Percentiles rank a stretch among this genome's conserved stretches.
Evolutionary conservation across 2,329 filamentous ascomycete genomes (phyloP).

Genomic region (Dothideomycetes sp.): DNA sequence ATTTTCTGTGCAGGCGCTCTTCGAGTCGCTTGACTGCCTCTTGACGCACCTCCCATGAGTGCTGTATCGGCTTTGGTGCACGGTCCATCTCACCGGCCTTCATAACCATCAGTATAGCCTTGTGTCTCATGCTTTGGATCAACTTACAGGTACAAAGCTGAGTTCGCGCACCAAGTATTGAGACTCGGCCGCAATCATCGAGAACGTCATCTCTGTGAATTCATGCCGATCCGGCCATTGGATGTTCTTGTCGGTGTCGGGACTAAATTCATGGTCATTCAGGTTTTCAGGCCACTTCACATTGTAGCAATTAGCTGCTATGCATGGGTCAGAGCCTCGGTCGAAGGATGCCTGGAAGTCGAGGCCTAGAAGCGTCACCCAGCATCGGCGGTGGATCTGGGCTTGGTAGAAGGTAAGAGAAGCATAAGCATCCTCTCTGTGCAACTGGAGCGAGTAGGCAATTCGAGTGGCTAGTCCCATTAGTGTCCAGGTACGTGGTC

Average conservation of each 20-base stretch:
- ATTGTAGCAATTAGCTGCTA: neutral
- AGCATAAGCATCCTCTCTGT: slow-evolving; percentile 5
- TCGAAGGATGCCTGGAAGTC: slow-evolving; percentile 7
- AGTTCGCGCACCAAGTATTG: neutral
- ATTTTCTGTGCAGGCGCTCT: neutral
- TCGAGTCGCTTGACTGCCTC: slow-evolving; percentile 1
- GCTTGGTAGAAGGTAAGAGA: neutral
- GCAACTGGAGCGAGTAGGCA: slow-evolving; percentile 3
- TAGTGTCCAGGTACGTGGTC: slow-evolving; percentile 5
- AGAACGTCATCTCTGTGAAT: neutral
- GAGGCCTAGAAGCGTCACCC: slow-evolving; percentile 2
- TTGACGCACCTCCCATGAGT: slow-evolving; percentile 3
- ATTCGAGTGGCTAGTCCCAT: slow-evolving; percentile 2
- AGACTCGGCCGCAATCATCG: slow-evolving; percentile 1
- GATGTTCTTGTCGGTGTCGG: neutral
- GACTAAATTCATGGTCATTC: neutral
- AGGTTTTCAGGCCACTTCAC: neutral
- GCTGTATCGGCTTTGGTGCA: slow-evolving; percentile 2
- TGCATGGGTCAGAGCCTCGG: slow-evolving; percentile 3
- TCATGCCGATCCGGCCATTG: neutral
- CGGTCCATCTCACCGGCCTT: slow-evolving; percentile 2
- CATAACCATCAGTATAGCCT: neutral
- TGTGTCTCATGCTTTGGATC: neutral
- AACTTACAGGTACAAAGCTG: slow-evolving; percentile 1
- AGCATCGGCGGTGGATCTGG: slow-evolving; percentile 4